Conservation (phyloP, 1,139 yeast genomes). For the Debaryomyces coudertii region DNA sequence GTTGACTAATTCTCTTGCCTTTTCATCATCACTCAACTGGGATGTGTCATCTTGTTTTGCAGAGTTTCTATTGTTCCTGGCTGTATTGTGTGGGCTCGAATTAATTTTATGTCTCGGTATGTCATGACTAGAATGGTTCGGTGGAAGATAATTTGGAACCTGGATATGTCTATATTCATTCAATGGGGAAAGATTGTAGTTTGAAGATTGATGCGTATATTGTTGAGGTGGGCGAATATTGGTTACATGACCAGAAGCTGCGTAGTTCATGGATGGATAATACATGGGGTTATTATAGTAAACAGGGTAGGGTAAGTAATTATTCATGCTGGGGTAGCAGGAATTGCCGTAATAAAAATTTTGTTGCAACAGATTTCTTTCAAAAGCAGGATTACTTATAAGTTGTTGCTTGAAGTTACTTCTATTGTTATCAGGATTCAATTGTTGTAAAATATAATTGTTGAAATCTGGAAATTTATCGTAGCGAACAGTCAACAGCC, state of each 20-base stretch:
- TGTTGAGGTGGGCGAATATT: constrained; percentile 7
- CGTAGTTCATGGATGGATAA: constrained; percentile 4
- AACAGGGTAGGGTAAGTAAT: constrained; percentile 12
- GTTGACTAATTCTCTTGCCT: constrained; percentile 35
- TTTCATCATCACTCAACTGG: constrained; percentile 29
- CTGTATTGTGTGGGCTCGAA: background rate
- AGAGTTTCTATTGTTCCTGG: background rate
- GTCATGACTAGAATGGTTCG: background rate
- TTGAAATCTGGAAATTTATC: constrained; percentile 53
- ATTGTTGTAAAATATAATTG: constrained; percentile 36
- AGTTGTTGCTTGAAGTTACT: constrained; percentile 13
- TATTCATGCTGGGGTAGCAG: constrained; percentile 1
- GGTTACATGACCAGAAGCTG: constrained; percentile 2
- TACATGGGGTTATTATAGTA: constrained; percentile 10
- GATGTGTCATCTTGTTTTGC: background rate
- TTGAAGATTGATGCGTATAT: background rate
- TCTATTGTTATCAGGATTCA: constrained; percentile 21
- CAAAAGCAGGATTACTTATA: constrained; percentile 36
- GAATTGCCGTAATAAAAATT: constrained; percentile 32
- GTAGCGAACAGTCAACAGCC: constrained; percentile 61
- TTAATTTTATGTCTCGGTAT: background rate
- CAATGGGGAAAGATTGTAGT: constrained; percentile 3
- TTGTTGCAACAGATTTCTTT: constrained; percentile 39
- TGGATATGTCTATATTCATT: background rate
- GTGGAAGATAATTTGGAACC: background rate